phyloP scores from a whole-genome alignment of 352 stramenopile species.

The Globisporangium spinosum region DNA sequence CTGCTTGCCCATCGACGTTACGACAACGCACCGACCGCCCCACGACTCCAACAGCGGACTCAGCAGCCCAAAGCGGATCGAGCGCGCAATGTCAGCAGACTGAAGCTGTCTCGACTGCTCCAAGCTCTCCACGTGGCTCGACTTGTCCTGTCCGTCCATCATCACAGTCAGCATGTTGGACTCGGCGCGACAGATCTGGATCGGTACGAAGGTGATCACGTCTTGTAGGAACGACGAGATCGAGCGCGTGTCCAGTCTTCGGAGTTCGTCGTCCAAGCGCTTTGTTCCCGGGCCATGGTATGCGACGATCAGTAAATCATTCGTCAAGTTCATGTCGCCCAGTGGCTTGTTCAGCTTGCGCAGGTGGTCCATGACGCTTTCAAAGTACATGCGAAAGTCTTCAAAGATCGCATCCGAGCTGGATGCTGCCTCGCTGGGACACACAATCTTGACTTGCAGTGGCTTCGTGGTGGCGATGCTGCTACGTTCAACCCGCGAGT shows the following conservation, averaged over 20 bases:
- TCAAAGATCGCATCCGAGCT: constrained; percentile 6
- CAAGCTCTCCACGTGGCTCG: constrained; percentile 19
- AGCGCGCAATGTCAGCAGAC: constrained; percentile 40
- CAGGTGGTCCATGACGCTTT: constrained; percentile 44
- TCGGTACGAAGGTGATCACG: constrained; percentile 61
- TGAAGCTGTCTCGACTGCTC: constrained; percentile 21
- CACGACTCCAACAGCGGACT: constrained; percentile 19
- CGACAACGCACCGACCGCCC: constrained; percentile 16
- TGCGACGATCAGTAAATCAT: constrained; percentile 5
- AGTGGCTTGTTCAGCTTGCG: constrained; percentile 58
- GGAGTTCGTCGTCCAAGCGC: constrained; percentile 5
- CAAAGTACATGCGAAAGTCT: constrained; percentile 23
- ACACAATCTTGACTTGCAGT: constrained; percentile 28
- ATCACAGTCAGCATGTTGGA: constrained; percentile 54
- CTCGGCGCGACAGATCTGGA: constrained; percentile 72
- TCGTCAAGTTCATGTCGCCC: constrained; percentile 28
- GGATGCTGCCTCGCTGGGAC: not conserved
- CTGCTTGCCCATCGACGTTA: constrained; percentile 31
- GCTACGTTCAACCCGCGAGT: not conserved
- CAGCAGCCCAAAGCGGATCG: constrained; percentile 20
- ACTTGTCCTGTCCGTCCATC: constrained; percentile 37
- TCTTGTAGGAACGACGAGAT: constrained; percentile 31
- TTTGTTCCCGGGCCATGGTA: constrained; percentile 6
- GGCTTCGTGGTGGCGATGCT: not conserved
- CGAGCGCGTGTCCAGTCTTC: constrained; percentile 16